These are phyloP conservation scores for Cryphonectria nitschkei DNA, from an alignment of 2,329 filamentous ascomycete species.

Conservation along the genomic window DNA sequence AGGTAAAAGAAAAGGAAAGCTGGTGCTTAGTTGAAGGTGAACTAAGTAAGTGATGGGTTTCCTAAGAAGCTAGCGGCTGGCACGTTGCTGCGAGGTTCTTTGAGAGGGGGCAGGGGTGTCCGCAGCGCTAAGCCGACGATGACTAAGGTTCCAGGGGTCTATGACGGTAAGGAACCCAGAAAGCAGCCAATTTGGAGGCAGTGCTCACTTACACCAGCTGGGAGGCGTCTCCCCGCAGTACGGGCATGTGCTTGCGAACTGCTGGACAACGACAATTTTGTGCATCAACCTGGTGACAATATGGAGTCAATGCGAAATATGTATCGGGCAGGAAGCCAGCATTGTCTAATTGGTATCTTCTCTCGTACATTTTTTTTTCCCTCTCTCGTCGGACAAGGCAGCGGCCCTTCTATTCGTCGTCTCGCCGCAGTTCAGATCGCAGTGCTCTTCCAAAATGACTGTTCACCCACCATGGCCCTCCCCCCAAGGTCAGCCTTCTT, in stretches of 20 bases:
- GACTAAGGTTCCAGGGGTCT: constrained; percentile 7
- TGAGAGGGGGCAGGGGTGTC: constrained; percentile 25
- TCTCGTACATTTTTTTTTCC: neutral
- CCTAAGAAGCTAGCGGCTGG: constrained; percentile 24
- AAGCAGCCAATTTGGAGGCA: no score
- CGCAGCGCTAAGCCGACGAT: constrained; percentile 17
- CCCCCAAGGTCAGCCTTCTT: neutral
- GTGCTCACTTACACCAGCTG: no score
- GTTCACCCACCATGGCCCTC: neutral
- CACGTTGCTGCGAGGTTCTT: constrained; percentile 24
- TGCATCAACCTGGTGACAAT: neutral
- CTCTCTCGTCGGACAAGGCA: neutral
- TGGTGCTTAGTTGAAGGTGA: constrained; percentile 6
- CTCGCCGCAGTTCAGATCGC: constrained; percentile 1
- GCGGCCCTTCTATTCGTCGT: neutral
- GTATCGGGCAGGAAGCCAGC: constrained; percentile 3
- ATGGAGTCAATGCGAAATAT: neutral
- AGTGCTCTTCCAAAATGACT: neutral
- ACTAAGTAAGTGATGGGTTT: constrained; percentile 13
- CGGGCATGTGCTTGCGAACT: neutral
- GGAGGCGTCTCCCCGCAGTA: no score
- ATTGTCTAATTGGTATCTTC: constrained; percentile 21
- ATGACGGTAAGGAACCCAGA: neutral
- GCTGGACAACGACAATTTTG: neutral
- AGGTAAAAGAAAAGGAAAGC: constrained; percentile 23